Conservation (phyloP, 345 rosid species). For the Aethionema arabicum region DNA sequence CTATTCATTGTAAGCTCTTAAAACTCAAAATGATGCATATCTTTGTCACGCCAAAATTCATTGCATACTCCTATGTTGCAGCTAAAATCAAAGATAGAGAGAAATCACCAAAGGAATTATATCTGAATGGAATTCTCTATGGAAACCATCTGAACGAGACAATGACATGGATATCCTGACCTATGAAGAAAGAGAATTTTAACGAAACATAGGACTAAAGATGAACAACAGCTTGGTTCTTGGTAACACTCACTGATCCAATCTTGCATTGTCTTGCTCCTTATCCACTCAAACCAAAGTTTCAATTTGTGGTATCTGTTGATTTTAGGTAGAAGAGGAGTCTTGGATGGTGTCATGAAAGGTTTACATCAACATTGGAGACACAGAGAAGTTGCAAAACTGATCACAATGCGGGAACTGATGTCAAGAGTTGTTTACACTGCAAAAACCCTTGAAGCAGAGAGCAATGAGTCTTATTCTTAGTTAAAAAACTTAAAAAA, state of each 20-base stretch:
- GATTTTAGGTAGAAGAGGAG: constrained; percentile 70
- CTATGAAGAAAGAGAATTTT: constrained; percentile 75
- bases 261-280: constrained; percentile 10
- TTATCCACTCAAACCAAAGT: background rate
- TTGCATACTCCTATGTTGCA: constrained; percentile 37
- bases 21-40: constrained; percentile 22
- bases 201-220: constrained; percentile 66
- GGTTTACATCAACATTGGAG: constrained; percentile 94
- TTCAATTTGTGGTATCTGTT: background rate
- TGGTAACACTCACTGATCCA: constrained; percentile 45
- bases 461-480: constrained; percentile 70
- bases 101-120: constrained; percentile 49
- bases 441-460: constrained; percentile 68
- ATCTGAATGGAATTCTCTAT: constrained; percentile 50
- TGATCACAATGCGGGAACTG: constrained; percentile 70
- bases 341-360: constrained; percentile 82
- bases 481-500: constrained; percentile 64
- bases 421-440: constrained; percentile 56
- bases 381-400: constrained; percentile 76
- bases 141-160: constrained; percentile 50
- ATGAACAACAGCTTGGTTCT: constrained; percentile 61
- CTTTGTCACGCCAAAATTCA: background rate
- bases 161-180: constrained; percentile 67
- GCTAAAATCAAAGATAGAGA: constrained; percentile 65
- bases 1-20: constrained; percentile 60